These are phyloP conservation scores for Porphyrellus cyaneotinctus DNA, from an alignment of 768 basidiomycete species.

Conservation along the genomic window DNA sequence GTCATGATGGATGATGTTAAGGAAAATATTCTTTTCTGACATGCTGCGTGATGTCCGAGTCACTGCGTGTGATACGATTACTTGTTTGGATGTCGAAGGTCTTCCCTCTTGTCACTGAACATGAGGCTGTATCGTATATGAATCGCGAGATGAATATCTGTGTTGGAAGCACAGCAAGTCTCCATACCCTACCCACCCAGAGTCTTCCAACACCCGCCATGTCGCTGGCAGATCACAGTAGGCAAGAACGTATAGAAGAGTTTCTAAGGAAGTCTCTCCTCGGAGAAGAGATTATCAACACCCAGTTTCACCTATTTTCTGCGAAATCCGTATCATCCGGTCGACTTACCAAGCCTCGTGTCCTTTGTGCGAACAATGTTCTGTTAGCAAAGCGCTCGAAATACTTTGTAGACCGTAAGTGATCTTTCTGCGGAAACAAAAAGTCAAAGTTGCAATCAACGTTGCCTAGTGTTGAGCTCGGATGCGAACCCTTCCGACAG, in stretches of 20 bases:
- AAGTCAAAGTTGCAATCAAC: not conserved
- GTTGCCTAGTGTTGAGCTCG: slow-evolving; percentile 10
- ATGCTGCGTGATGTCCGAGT: too few species aligned
- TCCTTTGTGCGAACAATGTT: slow-evolving; percentile 28
- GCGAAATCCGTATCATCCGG: slow-evolving; percentile 2
- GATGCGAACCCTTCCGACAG: slow-evolving; percentile 5
- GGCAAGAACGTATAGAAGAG: slow-evolving; percentile 15
- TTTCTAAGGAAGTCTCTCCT: slow-evolving; percentile 25
- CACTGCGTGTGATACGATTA: too few species aligned
- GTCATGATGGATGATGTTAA: too few species aligned
- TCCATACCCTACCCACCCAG: too few species aligned
- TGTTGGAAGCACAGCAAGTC: too few species aligned
- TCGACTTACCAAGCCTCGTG: slow-evolving; percentile 15
- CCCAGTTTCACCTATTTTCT: slow-evolving; percentile 30
- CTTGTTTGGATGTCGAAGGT: too few species aligned
- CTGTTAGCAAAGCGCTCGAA: slow-evolving; percentile 23
- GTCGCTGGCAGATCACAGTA: slow-evolving; percentile 1
- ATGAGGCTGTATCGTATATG: too few species aligned
- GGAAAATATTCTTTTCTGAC: too few species aligned
- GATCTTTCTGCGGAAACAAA: too few species aligned
- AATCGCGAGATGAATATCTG: too few species aligned
- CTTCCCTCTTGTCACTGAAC: too few species aligned
- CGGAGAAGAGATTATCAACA: slow-evolving; percentile 28
- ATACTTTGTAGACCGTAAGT: slow-evolving; percentile 28
- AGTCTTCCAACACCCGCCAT: too few species aligned